Base-by-base conservation (phyloP, 2,329 filamentous ascomycete genomes). In the Fusarium secorum region DNA sequence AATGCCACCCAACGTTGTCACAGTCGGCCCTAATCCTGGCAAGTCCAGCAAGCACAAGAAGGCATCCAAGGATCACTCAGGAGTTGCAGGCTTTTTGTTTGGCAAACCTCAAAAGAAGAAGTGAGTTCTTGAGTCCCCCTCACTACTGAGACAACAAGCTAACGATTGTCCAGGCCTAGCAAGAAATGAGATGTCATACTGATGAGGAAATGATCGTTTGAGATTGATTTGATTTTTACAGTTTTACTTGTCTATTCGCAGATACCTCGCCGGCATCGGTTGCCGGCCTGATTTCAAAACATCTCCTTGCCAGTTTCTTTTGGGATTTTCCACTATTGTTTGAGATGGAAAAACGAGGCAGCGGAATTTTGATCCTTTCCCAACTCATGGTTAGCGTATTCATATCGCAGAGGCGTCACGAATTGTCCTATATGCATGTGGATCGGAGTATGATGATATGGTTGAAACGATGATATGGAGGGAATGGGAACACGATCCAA, bases 81-180 rank as follows among this genome's bases (percentile, higher is more conserved):
- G 45, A 11, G 46, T 75, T 62, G 63, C 70, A 51, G 73, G 69
- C 20, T 78, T 78, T 51, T 69, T 78, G 45, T 75, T 74, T 36
- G 76, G 76, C 48, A 78, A 77, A 45, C 76, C 77, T 26, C 49
- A 64, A 22, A 78, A 77, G 71, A 78, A 79, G 75, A 80, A 78
- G 74, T 79, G 61, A 73, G 77, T 74, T 24, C 15, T 22, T 8
- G 7, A 26, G 18, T 24, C 18, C 15, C 10, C 18, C 8, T 4
- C n/a, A 24, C 32, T 7, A 20, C 24, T 20, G 10, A 32, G 42
- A 17, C 32, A 63, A n/a, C 26, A 22, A 53, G 44, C 58, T 71
- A 55, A 74, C 55, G 46, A 7, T 28, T 22, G 17, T 44, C 15
- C 18, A 74, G 74, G 59, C 66, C 68, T 30, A 62, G 66, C 64